Base-by-base conservation (phyloP, 1,139 yeast genomes). In the Ashbya aceris region DNA sequence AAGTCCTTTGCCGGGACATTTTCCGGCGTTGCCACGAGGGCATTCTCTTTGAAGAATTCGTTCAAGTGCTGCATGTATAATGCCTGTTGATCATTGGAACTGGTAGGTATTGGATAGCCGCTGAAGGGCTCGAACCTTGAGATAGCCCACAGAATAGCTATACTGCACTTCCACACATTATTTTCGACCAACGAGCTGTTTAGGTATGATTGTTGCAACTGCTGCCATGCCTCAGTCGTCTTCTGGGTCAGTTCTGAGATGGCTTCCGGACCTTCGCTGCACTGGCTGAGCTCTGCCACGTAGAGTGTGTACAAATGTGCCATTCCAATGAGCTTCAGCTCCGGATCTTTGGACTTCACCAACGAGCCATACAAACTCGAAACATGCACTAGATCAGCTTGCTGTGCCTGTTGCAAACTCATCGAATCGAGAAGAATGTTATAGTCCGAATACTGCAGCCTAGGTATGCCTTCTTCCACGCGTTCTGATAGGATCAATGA, bases 71-170 rank as follows among this genome's bases (percentile, higher is more conserved):
- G 45, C 14, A 55, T 8, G 30, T 55, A 47, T 7, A 37, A 20
- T 9, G 13, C 3, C 8, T 34, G n/a, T 10, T 27, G 33, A 30
- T 51, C 50, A 6, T 47, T 52, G 30, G 55, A 55, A 7, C 43
- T 50, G 13, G 51, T 44, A 8, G 61, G 58, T 33, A 58, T 41
- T n/a, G 61, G 56, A 31, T 47, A 47, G 29, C 45, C 42, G 2
- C 58, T 55, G 36, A 60, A 60, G 1, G 62, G 60, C 30, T 58
- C 60, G 30, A 55, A 52, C 43, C 54, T 61, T 4, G 58, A 38
- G 30, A 53, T 49, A 7, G 58, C 42, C 60, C 62, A 57, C 2
- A 56, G 13, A n/a, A 58, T 40, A 3, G 50, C 43, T n/a, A 52
- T 39, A 1, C 60, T 55, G 40, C 60, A 52, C 14, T 51, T 54